A percentile compares a stretch with the other conserved stretches of the same genome.
phyloP scores from a whole-genome alignment of 1,284 basidiomycete genomes.

The Ceratobasidium sp. region DNA sequence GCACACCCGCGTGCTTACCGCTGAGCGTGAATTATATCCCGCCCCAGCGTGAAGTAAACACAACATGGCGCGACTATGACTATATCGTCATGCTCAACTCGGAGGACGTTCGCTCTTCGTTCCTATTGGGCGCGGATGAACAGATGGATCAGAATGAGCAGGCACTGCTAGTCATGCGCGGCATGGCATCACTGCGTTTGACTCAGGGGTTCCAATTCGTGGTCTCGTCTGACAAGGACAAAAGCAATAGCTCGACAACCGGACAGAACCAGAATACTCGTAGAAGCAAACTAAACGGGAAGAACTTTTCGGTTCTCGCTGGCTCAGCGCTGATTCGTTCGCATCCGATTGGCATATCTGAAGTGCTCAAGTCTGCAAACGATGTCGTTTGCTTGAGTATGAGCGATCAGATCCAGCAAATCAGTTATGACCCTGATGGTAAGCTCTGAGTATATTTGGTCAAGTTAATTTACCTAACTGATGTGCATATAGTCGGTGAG shows the following conservation, averaged over 20 bases:
- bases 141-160: conserved; percentile 63
- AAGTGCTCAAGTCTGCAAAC: conserved; percentile 68
- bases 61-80: conserved; percentile 80
- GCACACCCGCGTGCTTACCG: conserved; percentile 86
- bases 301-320: conserved; percentile 2
- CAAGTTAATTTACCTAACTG: background rate
- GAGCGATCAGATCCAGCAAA: conserved; percentile 93
- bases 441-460: conserved; percentile 55
- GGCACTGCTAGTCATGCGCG: conserved; percentile 88
- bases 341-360: conserved; percentile 70
- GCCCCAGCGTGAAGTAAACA: conserved; percentile 74
- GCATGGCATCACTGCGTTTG: conserved; percentile 91
- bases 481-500: conserved; percentile 14
- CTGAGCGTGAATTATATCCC: conserved; percentile 93
- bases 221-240: conserved; percentile 51
- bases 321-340: conserved; percentile 23
- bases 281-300: conserved; percentile 40
- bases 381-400: conserved; percentile 89
- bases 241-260: conserved; percentile 41
- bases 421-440: conserved; percentile 78
- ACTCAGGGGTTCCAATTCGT: conserved; percentile 98
- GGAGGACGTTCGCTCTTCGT: conserved; percentile 73
- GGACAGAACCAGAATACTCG: conserved; percentile 42
- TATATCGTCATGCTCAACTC: conserved; percentile 83
- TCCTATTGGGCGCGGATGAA: conserved; percentile 62